Conservation (phyloP, 129 eudicot species). For the Kitagawia praeruptora region DNA sequence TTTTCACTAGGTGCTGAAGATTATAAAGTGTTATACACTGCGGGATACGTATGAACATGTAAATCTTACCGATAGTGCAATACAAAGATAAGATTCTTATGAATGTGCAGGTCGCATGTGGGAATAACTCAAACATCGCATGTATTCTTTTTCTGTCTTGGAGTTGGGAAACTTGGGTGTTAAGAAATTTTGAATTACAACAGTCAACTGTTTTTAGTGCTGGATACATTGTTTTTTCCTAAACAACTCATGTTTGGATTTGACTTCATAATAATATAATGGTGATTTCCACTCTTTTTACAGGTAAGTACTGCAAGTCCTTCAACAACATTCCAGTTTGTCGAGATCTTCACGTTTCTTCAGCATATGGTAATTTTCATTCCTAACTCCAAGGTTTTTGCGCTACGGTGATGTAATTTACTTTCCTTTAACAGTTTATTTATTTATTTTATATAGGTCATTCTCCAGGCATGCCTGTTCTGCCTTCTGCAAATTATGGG, state of each 20-base stretch:
- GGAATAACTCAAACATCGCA: neutral
- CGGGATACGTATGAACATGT: neutral
- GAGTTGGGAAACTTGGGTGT: no score
- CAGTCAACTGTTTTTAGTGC: neutral
- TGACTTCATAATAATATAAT: conserved; percentile 4
- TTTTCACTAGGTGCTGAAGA: neutral
- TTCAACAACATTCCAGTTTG: conserved; percentile 8
- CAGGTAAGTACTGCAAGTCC: conserved; percentile 11
- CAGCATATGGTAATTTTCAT: neutral
- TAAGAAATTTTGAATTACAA: neutral
- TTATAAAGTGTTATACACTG: neutral
- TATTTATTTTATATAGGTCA: neutral
- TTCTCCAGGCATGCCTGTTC: neutral
- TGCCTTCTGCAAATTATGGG: neutral
- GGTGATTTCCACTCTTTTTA: neutral
- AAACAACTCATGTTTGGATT: neutral
- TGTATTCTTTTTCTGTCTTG: no score
- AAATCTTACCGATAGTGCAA: neutral
- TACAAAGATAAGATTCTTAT: neutral
- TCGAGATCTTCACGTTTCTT: neutral
- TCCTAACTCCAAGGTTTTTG: neutral
- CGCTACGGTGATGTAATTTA: neutral
- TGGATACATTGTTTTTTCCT: neutral
- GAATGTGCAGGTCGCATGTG: neutral
- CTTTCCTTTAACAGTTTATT: neutral